A percentile compares a stretch with the other conserved stretches of the same genome.
Evolutionary conservation across 192 early-diverging fungal genomes (phyloP).

Genomic region (Dimargaris cristalligena): DNA sequence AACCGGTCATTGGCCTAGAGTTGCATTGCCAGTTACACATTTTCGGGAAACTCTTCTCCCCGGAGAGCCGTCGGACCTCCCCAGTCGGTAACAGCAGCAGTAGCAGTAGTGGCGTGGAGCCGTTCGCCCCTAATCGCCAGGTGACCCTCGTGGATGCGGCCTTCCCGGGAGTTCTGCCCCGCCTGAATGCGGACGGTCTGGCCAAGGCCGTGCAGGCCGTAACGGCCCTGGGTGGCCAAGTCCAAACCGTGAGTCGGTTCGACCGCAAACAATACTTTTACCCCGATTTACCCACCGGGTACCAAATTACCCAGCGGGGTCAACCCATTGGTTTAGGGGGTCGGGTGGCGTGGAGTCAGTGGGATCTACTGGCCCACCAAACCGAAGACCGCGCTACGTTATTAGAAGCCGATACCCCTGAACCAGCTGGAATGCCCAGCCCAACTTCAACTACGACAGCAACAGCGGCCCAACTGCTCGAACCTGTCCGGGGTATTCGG

Average conservation of each 20-base stretch:
- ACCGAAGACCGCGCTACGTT: too few relatives aligned
- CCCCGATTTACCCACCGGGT: conserved; percentile 78
- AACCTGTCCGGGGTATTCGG: conserved; percentile 20
- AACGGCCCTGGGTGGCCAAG: conserved; percentile 43
- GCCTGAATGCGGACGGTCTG: conserved; percentile 56
- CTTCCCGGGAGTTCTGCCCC: conserved; percentile 71
- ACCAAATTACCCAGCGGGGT: conserved; percentile 86
- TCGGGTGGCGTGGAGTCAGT: conserved; percentile 28
- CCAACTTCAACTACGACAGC: too few relatives aligned
- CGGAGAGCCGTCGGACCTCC: background rate
- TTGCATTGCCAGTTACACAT: conserved; percentile 71
- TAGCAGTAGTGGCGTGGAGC: conserved; percentile 21
- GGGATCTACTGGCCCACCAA: conserved; percentile 42
- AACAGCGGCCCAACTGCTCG: background rate
- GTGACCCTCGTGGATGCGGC: conserved; percentile 64
- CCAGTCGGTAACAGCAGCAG: background rate
- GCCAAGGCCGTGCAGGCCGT: conserved; percentile 54
- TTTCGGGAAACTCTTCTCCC: conserved; percentile 70
- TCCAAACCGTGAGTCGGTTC: conserved; percentile 53
- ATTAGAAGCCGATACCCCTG: too few relatives aligned
- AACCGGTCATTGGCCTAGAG: conserved; percentile 75
- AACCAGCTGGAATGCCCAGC: too few relatives aligned
- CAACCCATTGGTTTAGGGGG: conserved; percentile 68
- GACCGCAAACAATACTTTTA: conserved; percentile 97
- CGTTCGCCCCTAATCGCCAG: conserved; percentile 52